Conservation (phyloP, 2,329 filamentous ascomycete genomes). For the Fusarium devonianum region DNA sequence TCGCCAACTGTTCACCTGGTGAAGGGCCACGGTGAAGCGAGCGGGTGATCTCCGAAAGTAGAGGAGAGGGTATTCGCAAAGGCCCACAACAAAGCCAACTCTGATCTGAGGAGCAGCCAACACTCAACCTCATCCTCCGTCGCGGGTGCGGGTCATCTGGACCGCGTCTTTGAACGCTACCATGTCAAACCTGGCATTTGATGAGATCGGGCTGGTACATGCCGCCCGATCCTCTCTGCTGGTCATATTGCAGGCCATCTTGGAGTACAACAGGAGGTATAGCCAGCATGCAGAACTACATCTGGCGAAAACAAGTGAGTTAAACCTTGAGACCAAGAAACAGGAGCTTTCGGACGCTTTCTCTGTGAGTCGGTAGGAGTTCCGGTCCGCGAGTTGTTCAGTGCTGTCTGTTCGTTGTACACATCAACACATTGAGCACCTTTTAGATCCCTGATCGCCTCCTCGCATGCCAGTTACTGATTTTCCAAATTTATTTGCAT, state of each 20-base stretch:
- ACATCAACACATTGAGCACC: background rate
- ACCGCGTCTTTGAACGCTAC: background rate
- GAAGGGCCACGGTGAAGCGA: slow-evolving; percentile 1
- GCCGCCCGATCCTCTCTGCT: background rate
- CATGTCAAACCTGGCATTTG: slow-evolving; percentile 14
- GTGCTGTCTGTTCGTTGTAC: background rate
- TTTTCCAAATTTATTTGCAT: slow-evolving; percentile 3
- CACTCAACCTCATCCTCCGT: slow-evolving; percentile 14
- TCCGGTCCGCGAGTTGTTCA: background rate
- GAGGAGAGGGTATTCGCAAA: slow-evolving; percentile 3
- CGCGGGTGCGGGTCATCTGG: background rate
- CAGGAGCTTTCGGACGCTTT: background rate
- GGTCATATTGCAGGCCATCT: background rate
- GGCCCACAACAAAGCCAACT: too few relatives aligned
- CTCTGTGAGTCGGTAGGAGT: background rate
- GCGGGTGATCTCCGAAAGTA: background rate
- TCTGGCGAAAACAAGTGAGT: too few relatives aligned
- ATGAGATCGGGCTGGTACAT: slow-evolving; percentile 2
- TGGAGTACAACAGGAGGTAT: background rate
- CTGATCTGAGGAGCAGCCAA: too few relatives aligned
- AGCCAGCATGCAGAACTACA: background rate
- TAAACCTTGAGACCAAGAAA: too few relatives aligned
- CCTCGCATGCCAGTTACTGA: too few relatives aligned
- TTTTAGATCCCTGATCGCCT: background rate
- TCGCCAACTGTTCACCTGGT: too few relatives aligned